Base-by-base conservation (phyloP, 345 rosid genomes). In the Eucalyptus melliodora region DNA sequence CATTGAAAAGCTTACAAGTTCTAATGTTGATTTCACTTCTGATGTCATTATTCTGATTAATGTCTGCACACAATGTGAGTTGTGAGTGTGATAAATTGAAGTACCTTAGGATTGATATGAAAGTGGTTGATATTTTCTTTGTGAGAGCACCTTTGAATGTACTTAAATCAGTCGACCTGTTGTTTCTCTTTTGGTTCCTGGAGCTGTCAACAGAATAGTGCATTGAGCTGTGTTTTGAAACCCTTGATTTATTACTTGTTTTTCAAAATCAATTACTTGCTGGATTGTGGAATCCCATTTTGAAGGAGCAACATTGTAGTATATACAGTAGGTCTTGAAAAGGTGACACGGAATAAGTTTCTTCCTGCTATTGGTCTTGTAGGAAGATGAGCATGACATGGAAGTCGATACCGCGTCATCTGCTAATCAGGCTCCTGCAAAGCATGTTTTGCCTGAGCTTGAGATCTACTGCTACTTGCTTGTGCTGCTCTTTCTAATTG, bases 361-460 rank as follows among this genome's bases (percentile, higher is more conserved):
- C 45, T 7, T 40, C 19, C 45, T 86, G 45, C 24, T 51, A 5
- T 34, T 53, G 60, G 44, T 51, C 56, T 86, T 87, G 88, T 86
- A 96, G 98, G 94, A 93, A 80, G 95, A 95, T 92, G 98, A 93
- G 86, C 97, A 93, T 88, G 98, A 96, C 77, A 96, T 96, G 99
- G 98, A 96, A 95, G 98, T 96, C 89, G 99, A 96, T 91, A 94
- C 95, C 6, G 97, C 96, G 2, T 93, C 96, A 40, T 94, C 96
- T 2, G 92, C 87, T 89, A 86, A 91, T 8, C 95, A 93, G 91
- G 92, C 94, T 92, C 90, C 94, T 80, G 89, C 45, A 19, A 96
- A 96, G 87, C 96, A 95, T 87, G 69, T 93, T 60, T 90, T 95
- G 86, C 98, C 95, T 2, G 99, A 97, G 91, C 93, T 97, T 17